Percentiles rank a stretch among this genome's conserved stretches.
Evolutionary conservation across 139 green algal species (phyloP).

Genomic region (Chlamydomonas sp.): DNA sequence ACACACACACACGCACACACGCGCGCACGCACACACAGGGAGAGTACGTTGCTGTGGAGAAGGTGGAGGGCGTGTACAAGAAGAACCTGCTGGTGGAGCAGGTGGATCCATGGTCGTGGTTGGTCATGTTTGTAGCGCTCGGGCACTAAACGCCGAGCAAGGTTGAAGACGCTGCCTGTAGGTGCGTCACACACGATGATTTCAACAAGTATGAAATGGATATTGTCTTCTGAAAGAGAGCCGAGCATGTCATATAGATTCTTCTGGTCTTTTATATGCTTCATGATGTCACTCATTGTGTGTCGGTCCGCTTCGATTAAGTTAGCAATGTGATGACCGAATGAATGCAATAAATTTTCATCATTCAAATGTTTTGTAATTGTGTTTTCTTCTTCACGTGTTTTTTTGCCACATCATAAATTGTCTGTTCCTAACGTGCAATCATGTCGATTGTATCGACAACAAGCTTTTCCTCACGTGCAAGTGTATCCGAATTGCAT

Average conservation of each 20-base stretch:
- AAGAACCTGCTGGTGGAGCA: conserved; percentile 69
- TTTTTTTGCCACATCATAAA: not conserved
- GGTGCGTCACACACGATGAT: not conserved
- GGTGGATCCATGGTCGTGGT: too few relatives aligned
- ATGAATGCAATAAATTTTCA: not conserved
- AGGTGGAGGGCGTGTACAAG: conserved; percentile 78
- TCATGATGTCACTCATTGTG: not conserved
- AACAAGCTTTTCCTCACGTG: too few relatives aligned
- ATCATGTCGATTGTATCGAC: too few relatives aligned
- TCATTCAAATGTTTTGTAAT: not conserved
- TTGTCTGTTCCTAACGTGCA: too few relatives aligned
- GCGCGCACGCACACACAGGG: too few relatives aligned
- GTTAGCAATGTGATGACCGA: conserved; percentile 63
- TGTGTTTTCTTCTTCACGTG: not conserved
- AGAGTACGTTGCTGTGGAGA: conserved; percentile 76
- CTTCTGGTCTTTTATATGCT: conserved; percentile 56
- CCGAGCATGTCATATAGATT: too few relatives aligned
- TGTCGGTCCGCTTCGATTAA: conserved; percentile 26
- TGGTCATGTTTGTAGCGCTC: too few relatives aligned
- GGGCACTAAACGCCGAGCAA: too few relatives aligned
- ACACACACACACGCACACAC: too few relatives aligned
- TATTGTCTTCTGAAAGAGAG: conserved; percentile 67
- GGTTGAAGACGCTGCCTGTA: too few relatives aligned
- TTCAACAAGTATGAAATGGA: not conserved
- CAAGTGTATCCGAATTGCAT: not conserved